Evolutionary conservation across 306 rosid genomes (phyloP), one percentile per base, ranked within the genome.

Genomic region (Castanopsis chinensis): DNA sequence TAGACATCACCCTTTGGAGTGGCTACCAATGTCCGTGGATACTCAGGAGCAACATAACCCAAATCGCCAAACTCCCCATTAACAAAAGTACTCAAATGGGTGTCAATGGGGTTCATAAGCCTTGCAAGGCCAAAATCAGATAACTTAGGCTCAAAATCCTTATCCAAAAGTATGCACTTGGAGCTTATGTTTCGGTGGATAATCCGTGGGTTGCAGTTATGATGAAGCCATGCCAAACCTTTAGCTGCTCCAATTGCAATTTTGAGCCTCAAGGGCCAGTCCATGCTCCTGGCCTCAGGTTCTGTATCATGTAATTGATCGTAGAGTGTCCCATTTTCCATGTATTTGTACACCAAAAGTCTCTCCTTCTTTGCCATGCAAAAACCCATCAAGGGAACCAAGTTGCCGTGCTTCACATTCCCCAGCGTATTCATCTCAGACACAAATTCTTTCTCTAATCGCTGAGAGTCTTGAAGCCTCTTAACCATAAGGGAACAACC

Each of bases 151-250:
- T 93, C 96, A 35, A 89, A 93, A 33, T 87, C 91, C 23, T 81
- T 88, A 13, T 91, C 97, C 78, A 95, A 79, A 35, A 95, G 84
- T 76, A 95, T 89, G 86, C 98, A 91, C 69, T 93, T 93, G 23
- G 99, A 93, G 88, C 98, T 95, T 80, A 95, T 88, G 88, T 95
- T 95, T 14, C 99, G 90, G 83, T 95, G 99, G 80, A 95, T 72
- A 23, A 95, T 91, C 2, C 97, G 96, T 6, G 99, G 99, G 71
- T 95, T 95, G 92, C 99, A 95, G 87, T 88, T 89, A 75, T 95
- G 99, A 76, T 95, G 99, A 73, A 95, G 95, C 93, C 92, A 95
- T 5, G 99, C 99, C 18, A 95, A 90, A 71, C 99, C 99, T 88
- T 86, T 91, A 72, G 99, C 99, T 12, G 98, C 96, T n/a, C 96